A percentile compares a stretch with the other conserved stretches of the same genome.
Conservation (phyloP, 352 stramenopile genomes). For the Halophytophthora batemanensis region DNA sequence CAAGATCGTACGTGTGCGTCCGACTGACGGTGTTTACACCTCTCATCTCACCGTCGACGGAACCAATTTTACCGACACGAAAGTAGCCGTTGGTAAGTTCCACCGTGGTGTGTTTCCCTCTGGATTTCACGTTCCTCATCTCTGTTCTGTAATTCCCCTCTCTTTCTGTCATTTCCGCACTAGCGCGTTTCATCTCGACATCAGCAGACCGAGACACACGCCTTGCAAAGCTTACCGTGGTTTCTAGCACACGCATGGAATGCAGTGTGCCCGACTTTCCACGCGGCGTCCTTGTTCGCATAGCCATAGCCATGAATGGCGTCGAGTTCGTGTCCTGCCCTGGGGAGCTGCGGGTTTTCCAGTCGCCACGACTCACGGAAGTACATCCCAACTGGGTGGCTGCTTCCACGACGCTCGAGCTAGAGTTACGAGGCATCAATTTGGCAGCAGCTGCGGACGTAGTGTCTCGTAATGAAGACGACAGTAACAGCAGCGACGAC, state of each 20-base stretch:
- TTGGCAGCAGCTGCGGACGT: slow-evolving; percentile 28
- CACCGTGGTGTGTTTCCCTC: not conserved
- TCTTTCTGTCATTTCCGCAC: slow-evolving; percentile 5
- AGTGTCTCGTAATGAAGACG: slow-evolving; percentile 8
- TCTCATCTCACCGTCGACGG: slow-evolving; percentile 54
- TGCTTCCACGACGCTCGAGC: slow-evolving; percentile 15
- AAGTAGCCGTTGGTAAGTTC: slow-evolving; percentile 41
- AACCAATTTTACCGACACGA: slow-evolving; percentile 49
- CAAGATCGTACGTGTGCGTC: slow-evolving; percentile 36
- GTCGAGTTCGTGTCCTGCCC: slow-evolving; percentile 55
- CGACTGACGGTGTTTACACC: slow-evolving; percentile 62
- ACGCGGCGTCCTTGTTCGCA: slow-evolving; percentile 39
- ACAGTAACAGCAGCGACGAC: slow-evolving; percentile 4
- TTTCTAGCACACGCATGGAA: slow-evolving; percentile 49
- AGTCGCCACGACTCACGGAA: slow-evolving; percentile 49
- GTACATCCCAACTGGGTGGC: slow-evolving; percentile 62
- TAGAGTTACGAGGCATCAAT: slow-evolving; percentile 58
- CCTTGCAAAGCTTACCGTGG: slow-evolving; percentile 27
- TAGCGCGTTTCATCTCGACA: slow-evolving; percentile 45
- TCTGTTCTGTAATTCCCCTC: not conserved
- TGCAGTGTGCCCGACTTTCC: slow-evolving; percentile 62
- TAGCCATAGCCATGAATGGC: slow-evolving; percentile 62
- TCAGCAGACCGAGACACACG: slow-evolving; percentile 31
- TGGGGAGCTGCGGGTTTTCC: slow-evolving; percentile 52
- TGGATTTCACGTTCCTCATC: not conserved